A percentile compares a stretch with the other conserved stretches of the same genome.
phyloP scores from a whole-genome alignment of 2,329 filamentous ascomycete genomes.

The Ceratocystis alfenasii region DNA sequence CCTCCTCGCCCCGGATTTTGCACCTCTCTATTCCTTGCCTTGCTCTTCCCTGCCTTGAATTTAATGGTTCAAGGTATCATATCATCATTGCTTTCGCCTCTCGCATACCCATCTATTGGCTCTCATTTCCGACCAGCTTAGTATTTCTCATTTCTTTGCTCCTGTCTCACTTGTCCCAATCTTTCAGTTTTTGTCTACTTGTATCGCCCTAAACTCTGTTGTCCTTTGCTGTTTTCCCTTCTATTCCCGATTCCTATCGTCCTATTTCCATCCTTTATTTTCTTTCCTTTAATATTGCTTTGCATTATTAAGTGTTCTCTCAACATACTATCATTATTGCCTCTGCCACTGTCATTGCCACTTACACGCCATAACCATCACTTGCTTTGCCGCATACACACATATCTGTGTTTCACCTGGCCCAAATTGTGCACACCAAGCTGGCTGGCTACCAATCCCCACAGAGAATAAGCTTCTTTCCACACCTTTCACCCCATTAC shows the following conservation, averaged over 20 bases:
- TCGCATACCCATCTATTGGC: neutral
- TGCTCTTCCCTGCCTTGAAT: neutral
- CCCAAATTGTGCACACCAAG: neutral
- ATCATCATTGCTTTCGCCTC: too few relatives aligned
- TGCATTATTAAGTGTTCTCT: neutral
- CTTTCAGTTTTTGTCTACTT: neutral
- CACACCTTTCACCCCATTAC: constrained; percentile 1
- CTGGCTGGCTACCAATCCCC: neutral
- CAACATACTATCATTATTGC: neutral
- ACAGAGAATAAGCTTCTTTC: neutral
- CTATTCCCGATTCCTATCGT: neutral
- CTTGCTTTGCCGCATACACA: constrained; percentile 2
- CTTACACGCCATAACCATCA: neutral
- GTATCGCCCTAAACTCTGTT: neutral
- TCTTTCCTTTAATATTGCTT: neutral
- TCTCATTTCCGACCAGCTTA: constrained; percentile 1
- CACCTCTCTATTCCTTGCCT: neutral
- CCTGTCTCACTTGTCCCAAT: constrained; percentile 3
- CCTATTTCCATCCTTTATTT: neutral
- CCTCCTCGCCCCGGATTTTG: neutral
- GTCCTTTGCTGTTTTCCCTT: neutral
- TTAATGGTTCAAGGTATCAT: constrained; percentile 5
- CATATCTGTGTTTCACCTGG: constrained; percentile 7
- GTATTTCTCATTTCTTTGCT: constrained; percentile 10
- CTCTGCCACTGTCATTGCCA: neutral